Conservation (phyloP, 305 asterid species). For the Andrographis paniculata region DNA sequence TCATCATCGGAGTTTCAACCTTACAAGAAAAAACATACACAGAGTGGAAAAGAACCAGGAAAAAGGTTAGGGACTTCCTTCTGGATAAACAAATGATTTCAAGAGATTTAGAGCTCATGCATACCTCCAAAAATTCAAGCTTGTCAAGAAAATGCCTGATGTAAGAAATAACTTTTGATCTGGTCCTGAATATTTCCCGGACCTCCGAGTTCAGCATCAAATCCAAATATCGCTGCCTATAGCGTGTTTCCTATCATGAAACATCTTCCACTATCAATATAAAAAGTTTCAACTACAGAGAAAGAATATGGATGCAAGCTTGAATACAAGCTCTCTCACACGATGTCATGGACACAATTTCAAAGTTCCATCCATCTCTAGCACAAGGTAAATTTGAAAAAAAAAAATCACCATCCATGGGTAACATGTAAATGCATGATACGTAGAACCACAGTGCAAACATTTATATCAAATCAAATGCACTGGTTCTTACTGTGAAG, state of each 20-base stretch:
- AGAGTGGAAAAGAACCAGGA: not conserved
- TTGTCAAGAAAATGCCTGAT: slow-evolving; percentile 61
- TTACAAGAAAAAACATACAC: slow-evolving; percentile 17
- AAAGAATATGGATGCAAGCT: too few relatives aligned
- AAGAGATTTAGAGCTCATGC: slow-evolving; percentile 4
- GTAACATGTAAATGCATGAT: too few relatives aligned
- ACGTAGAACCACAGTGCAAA: too few relatives aligned
- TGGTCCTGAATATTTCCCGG: slow-evolving; percentile 70
- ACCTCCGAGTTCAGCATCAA: slow-evolving; percentile 77
- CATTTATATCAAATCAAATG: too few relatives aligned
- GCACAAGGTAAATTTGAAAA: too few relatives aligned
- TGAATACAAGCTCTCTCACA: too few relatives aligned
- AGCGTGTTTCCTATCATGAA: slow-evolving; percentile 73
- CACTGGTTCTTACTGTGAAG: too few relatives aligned
- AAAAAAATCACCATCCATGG: too few relatives aligned
- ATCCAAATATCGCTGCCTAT: slow-evolving; percentile 89
- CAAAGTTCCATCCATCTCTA: too few relatives aligned
- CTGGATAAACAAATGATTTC: slow-evolving; percentile 1
- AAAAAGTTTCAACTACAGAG: too few relatives aligned
- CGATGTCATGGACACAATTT: too few relatives aligned
- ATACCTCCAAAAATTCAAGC: slow-evolving; percentile 74
- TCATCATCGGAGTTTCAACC: slow-evolving; percentile 98
- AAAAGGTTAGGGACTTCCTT: not conserved
- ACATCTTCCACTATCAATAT: too few relatives aligned
- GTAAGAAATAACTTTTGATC: slow-evolving; percentile 59